Base-by-base conservation (phyloP, 2,329 filamentous ascomycete species). In the Aspergillus niger region DNA sequence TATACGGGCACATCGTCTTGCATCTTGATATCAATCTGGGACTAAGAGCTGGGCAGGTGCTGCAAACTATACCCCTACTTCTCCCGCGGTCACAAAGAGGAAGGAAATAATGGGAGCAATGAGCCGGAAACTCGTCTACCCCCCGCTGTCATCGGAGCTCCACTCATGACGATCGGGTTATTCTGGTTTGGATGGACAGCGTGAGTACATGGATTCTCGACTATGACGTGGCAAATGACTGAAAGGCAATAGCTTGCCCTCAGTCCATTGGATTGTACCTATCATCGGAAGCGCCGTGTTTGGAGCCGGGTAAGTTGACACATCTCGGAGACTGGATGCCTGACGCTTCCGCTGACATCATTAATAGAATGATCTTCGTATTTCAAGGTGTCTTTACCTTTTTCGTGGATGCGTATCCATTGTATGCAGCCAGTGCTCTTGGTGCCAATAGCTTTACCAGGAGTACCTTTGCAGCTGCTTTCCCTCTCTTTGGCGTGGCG, bases 181-280 rank as follows among this genome's bases (percentile, higher is more conserved):
- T 95, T 97, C 74, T 89, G 89, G 80, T 96, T 96, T 77, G 91
- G 86, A 10, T 96, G 91, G 90, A 92, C 90, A 6, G 89, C 89
- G 15, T 91, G 86, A 71, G 74, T 86, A 36, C 57, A 62, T 1
- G 3, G 2, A 13, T 20, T 13, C 36, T 30, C 2, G 2, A 6
- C 38, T n/a, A 3, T 6, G 3, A 7, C 8, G 3, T 8, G 10
- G 4, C 22, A 20, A 15, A 26, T 24, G 32, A 10, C 22, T 55
- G 26, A 53, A 26, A 7, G 3, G 3, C 11, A 10, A 2, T 3
- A 55, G 53, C 15, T 5, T 44, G 1, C 39, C 53, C 26, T 47
- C 41, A 1, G 83, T 96, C 55, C 89, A 91, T 76, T 92, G 87
- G 87, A 89, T 90, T 60, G 81, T 87, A 47, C 88, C 89, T 22